Percentiles rank a stretch among this genome's conserved stretches.
phyloP scores from a whole-genome alignment of 495 filamentous ascomycete species.

The Mycothermus thermophilus region DNA sequence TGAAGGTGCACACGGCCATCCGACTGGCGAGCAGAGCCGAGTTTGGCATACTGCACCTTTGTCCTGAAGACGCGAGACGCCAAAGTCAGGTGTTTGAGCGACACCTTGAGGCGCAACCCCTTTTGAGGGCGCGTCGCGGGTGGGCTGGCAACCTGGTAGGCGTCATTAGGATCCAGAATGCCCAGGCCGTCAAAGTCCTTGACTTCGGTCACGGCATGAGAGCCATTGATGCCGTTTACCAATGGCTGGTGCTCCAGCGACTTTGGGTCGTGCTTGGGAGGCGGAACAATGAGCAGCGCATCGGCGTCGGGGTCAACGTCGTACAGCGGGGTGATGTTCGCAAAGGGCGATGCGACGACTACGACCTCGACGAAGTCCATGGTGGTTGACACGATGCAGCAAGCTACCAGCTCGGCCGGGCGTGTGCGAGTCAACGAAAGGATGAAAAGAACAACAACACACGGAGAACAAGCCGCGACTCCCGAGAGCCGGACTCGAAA shows the following conservation, averaged over 20 bases:
- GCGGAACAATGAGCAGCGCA: conserved; percentile 15
- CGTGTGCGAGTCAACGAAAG: neutral
- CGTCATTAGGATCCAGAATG: neutral
- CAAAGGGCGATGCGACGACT: conserved; percentile 16
- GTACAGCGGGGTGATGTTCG: conserved; percentile 17
- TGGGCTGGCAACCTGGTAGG: neutral
- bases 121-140: conserved; percentile 4
- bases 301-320: conserved; percentile 22
- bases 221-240: neutral
- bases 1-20: conserved; percentile 32
- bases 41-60: conserved; percentile 17
- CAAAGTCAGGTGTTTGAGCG: conserved; percentile 36
- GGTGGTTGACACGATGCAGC: neutral
- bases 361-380: conserved; percentile 12
- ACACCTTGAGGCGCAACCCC: conserved; percentile 30
- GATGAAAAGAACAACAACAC: neutral
- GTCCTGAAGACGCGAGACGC: conserved; percentile 34
- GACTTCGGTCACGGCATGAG: neutral
- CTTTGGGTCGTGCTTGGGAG: conserved; percentile 1
- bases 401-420: too few relatives aligned
- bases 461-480: too few relatives aligned
- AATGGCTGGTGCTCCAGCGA: conserved; percentile 8
- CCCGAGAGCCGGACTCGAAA: too few relatives aligned
- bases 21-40: conserved; percentile 8
- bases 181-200: neutral